phyloP scores from a whole-genome alignment of 2,329 filamentous ascomycete genomes.

The Aspergillus pseudoterreus region DNA sequence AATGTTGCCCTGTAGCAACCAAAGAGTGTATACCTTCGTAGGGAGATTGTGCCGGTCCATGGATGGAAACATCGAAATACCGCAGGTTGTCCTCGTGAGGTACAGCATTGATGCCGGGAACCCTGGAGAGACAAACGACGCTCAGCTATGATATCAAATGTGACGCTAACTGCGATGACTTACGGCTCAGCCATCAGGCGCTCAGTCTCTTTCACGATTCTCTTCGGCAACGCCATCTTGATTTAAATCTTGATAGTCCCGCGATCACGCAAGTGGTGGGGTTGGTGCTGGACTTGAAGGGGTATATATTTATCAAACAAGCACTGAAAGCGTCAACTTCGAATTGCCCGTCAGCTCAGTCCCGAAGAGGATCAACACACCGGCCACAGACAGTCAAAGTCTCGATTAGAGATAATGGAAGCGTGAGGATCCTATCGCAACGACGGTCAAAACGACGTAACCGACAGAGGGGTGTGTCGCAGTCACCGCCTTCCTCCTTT shows the following conservation, averaged over 20 bases:
- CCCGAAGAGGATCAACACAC: background rate
- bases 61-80: conserved; percentile 97
- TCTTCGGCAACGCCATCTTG: conserved; percentile 75
- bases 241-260: conserved; percentile 15
- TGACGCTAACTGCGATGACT: conserved; percentile 30
- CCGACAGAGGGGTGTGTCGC: conserved; percentile 25
- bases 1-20: background rate
- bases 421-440: conserved; percentile 7
- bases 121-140: conserved; percentile 50
- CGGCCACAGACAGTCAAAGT: background rate
- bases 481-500: conserved; percentile 17
- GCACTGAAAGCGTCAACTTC: background rate
- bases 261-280: conserved; percentile 7
- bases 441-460: conserved; percentile 17
- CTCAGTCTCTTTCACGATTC: conserved; percentile 98
- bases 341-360: background rate
- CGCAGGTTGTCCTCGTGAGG: conserved; percentile 96
- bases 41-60: conserved; percentile 85
- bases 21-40: conserved; percentile 70
- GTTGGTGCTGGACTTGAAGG: background rate
- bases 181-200: conserved; percentile 95
- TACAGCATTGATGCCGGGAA: conserved; percentile 90
- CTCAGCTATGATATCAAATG: conserved; percentile 1
- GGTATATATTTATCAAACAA: background rate
- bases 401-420: conserved; percentile 3